Evolutionary conservation across 306 rosid genomes (phyloP).

Genomic region (Clitoria ternatea): DNA sequence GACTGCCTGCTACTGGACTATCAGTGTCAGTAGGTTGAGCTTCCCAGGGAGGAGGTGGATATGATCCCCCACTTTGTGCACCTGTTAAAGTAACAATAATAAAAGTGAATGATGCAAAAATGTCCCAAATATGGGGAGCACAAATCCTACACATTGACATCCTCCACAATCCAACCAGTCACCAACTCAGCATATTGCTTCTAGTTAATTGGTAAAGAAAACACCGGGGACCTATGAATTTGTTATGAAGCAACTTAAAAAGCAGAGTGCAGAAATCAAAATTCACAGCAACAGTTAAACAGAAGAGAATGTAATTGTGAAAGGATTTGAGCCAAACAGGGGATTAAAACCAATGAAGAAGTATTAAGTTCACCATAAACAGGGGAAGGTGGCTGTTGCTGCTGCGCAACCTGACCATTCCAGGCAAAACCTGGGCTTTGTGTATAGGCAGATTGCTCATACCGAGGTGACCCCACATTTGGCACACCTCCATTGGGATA

Average conservation of each 20-base stretch:
- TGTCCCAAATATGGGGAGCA: background rate
- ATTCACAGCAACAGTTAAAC: constrained; percentile 3
- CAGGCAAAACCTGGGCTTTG: constrained; percentile 65
- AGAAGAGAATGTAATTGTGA: constrained; percentile 22
- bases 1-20: constrained; percentile 51
- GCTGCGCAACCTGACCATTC: constrained; percentile 72
- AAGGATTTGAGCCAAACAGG: constrained; percentile 24
- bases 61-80: constrained; percentile 54
- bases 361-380: constrained; percentile 52
- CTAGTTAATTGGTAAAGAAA: constrained; percentile 3
- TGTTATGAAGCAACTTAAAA: background rate
- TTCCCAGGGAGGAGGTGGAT: constrained; percentile 99
- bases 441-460: constrained; percentile 53
- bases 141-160: constrained; percentile 10
- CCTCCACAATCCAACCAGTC: constrained; percentile 20
- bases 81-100: constrained; percentile 40
- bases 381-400: constrained; percentile 61
- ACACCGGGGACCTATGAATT: background rate
- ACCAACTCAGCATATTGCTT: constrained; percentile 14
- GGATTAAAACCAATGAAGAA: constrained; percentile 19
- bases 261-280: constrained; percentile 9
- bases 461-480: constrained; percentile 57
- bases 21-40: constrained; percentile 61
- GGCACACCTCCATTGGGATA: constrained; percentile 56
- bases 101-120: constrained; percentile 6